phyloP scores from a whole-genome alignment of 768 basidiomycete species.

The Leccinum aurantiacum region DNA sequence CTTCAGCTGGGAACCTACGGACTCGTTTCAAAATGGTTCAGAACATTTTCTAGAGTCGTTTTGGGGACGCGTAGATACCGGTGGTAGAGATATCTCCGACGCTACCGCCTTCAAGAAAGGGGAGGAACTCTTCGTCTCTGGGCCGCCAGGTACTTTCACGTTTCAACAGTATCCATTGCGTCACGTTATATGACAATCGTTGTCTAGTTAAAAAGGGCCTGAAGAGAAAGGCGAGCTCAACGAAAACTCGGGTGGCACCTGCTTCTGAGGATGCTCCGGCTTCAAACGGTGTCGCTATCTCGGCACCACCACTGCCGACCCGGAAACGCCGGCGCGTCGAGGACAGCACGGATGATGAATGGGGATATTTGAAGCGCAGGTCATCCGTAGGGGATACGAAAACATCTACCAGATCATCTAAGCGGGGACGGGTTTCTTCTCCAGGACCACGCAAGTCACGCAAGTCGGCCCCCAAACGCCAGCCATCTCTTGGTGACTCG shows the following conservation, averaged over 20 bases:
- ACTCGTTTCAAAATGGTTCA: conserved; percentile 56
- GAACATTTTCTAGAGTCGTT: conserved; percentile 47
- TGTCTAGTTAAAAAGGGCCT: conserved; percentile 18
- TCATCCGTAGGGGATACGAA: conserved; percentile 12
- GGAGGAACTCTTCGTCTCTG: conserved; percentile 54
- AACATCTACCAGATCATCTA: conserved; percentile 10
- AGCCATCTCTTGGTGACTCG: conserved; percentile 27
- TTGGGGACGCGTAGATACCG: conserved; percentile 36
- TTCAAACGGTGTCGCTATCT: conserved; percentile 15
- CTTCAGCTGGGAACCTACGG: conserved; percentile 64
- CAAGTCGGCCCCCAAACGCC: conserved; percentile 18
- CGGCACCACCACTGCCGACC: conserved; percentile 17
- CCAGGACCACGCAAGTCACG: conserved; percentile 26
- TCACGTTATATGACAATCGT: conserved; percentile 2
- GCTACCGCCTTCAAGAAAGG: conserved; percentile 50
- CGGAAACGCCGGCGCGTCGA: conserved; percentile 30
- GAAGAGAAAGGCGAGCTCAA: conserved; percentile 19
- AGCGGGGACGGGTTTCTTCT: conserved; percentile 31
- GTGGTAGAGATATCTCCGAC: conserved; percentile 48
- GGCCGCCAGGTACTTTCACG: conserved; percentile 54
- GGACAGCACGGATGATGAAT: conserved; percentile 7
- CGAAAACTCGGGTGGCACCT: conserved; percentile 9
- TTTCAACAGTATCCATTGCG: neutral
- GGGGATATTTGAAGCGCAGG: conserved; percentile 9
- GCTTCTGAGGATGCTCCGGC: conserved; percentile 8